phyloP scores from a whole-genome alignment of 2,329 filamentous ascomycete genomes.

The Sporothrix curviconia region DNA sequence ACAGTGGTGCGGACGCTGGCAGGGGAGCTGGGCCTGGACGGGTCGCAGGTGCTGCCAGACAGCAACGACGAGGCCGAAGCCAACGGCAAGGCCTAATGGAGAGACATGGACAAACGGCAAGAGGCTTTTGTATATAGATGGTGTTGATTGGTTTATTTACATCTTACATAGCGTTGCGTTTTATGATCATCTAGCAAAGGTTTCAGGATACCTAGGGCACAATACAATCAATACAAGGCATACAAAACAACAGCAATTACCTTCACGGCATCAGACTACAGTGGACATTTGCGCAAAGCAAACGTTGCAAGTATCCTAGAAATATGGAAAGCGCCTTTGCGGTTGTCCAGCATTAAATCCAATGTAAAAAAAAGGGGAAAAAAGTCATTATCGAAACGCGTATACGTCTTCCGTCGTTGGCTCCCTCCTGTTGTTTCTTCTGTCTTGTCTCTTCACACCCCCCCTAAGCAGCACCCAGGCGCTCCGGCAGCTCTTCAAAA shows the following conservation, averaged over 20 bases:
- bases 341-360: neutral
- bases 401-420: neutral
- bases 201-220: neutral
- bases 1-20: conserved; percentile 70
- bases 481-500: conserved; percentile 70
- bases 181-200: neutral
- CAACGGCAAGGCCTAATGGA: neutral
- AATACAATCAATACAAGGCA: too few relatives aligned
- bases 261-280: too few relatives aligned
- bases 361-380: neutral
- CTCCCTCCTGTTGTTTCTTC: too few relatives aligned
- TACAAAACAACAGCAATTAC: too few relatives aligned
- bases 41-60: conserved; percentile 45
- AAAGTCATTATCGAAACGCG: neutral
- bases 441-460: too few relatives aligned
- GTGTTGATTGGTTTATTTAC: too few relatives aligned
- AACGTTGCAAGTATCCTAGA: too few relatives aligned
- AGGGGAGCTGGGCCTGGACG: conserved; percentile 56
- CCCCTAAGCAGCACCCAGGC: conserved; percentile 36
- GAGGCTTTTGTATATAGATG: neutral
- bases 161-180: conserved; percentile 2
- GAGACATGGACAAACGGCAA: too few relatives aligned
- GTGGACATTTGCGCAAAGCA: too few relatives aligned
- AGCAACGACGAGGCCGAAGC: neutral
- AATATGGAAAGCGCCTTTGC: neutral